Evolutionary conservation across 192 early-diverging fungal genomes (phyloP).

Genomic region (Rhizophagus sp.): DNA sequence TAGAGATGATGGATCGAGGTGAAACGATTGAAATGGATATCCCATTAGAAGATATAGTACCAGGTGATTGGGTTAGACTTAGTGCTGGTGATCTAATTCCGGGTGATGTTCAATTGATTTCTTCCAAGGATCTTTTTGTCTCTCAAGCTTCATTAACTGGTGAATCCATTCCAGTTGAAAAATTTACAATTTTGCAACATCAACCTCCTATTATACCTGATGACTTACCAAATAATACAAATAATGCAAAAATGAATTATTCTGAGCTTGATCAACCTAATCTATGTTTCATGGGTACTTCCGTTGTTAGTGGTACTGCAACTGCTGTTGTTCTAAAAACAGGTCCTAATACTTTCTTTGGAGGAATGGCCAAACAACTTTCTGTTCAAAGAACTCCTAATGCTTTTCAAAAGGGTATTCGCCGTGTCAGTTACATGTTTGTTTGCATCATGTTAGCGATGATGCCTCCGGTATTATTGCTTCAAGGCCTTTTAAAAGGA

Average conservation of each 20-base stretch:
- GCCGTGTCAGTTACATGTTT: constrained; percentile 48
- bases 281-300: constrained; percentile 48
- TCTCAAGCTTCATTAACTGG: constrained; percentile 52
- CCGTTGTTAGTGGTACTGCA: constrained; percentile 50
- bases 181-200: constrained; percentile 32
- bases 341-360: constrained; percentile 48
- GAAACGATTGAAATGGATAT: constrained; percentile 37
- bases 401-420: constrained; percentile 49
- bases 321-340: constrained; percentile 48
- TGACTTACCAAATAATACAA: not conserved
- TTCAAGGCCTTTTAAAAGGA: constrained; percentile 44
- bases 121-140: constrained; percentile 50
- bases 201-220: constrained; percentile 24
- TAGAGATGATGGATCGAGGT: constrained; percentile 29
- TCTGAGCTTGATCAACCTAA: constrained; percentile 36
- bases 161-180: constrained; percentile 52
- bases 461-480: constrained; percentile 47
- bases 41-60: constrained; percentile 44
- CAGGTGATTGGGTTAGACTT: constrained; percentile 49
- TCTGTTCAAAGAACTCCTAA: constrained; percentile 33
- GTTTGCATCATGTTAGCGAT: constrained; percentile 45
- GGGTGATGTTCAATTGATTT: constrained; percentile 42
- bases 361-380: constrained; percentile 45
- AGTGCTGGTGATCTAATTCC: constrained; percentile 48
- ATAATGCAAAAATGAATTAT: constrained; percentile 19